phyloP scores from a whole-genome alignment of 2,329 filamentous ascomycete species.

The Alternaria viburni region DNA sequence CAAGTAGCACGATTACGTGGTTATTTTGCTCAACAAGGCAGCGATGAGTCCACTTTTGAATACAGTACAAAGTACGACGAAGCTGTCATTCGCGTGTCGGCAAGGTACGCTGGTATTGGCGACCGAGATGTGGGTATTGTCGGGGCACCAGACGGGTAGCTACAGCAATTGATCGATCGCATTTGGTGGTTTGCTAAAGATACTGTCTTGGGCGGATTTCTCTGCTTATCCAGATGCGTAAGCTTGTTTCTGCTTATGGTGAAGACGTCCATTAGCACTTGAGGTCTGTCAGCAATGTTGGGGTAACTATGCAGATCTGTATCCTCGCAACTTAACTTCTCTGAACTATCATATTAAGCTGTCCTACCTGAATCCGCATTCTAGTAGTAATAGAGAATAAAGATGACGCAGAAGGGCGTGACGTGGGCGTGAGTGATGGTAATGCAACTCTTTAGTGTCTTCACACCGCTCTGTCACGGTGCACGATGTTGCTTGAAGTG shows the following conservation, averaged over 20 bases:
- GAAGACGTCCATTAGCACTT: not conserved
- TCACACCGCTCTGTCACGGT: not conserved
- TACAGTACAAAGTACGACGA: not conserved
- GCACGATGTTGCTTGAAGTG: not conserved
- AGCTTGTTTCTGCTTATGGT: not conserved
- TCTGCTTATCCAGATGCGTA: not conserved
- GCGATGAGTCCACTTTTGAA: not conserved
- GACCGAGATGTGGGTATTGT: too few species aligned
- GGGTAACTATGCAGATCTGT: not conserved
- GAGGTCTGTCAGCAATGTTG: not conserved
- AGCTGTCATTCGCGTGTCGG: constrained; percentile 19
- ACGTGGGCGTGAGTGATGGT: not conserved
- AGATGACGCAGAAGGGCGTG: not conserved
- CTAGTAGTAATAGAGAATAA: not conserved
- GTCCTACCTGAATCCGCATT: not conserved
- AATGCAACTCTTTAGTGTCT: not conserved
- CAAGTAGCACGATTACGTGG: not conserved
- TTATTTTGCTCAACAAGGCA: not conserved
- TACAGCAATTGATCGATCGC: not conserved
- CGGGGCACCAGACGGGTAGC: not conserved
- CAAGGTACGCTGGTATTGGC: not conserved
- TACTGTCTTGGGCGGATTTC: not conserved
- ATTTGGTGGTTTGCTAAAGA: not conserved
- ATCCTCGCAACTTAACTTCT: not conserved
- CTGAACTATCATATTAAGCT: not conserved